Evolutionary conservation across 1,139 yeast species (phyloP).

Genomic region (Torulaspora pretoriensis): DNA sequence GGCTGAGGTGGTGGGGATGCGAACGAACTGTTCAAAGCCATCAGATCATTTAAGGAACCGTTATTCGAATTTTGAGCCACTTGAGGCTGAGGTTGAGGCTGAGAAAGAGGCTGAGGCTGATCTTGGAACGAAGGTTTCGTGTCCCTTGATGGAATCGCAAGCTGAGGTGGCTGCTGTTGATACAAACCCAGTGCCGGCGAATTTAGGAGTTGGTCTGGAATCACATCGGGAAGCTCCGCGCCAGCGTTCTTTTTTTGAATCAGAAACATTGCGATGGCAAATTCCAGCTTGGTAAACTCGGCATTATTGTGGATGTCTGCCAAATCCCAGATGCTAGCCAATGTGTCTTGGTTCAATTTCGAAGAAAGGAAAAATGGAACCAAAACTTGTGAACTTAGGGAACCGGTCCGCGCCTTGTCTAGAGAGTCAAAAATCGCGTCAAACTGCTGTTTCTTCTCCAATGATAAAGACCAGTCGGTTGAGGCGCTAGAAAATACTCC

Average conservation of each 20-base stretch:
- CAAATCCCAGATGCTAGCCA: constrained; percentile 92
- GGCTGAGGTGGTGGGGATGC: constrained; percentile 36
- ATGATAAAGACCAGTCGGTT: constrained; percentile 64
- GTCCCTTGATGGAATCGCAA: constrained; percentile 37
- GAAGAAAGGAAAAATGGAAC: constrained; percentile 89
- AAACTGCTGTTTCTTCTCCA: constrained; percentile 70
- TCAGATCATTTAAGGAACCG: constrained; percentile 65
- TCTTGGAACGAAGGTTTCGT: constrained; percentile 34
- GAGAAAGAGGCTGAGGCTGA: constrained; percentile 25
- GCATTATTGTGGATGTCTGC: constrained; percentile 90
- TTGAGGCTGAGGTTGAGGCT: constrained; percentile 25
- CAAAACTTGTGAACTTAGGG: constrained; percentile 70
- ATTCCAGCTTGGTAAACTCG: constrained; percentile 71
- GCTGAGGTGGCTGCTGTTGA: constrained; percentile 24
- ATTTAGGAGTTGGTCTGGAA: constrained; percentile 51
- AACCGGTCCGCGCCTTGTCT: constrained; percentile 62
- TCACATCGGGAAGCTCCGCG: constrained; percentile 63
- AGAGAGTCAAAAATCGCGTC: constrained; percentile 73
- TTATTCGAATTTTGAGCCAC: constrained; percentile 37
- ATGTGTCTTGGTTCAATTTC: constrained; percentile 73
- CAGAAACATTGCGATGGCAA: constrained; percentile 88
- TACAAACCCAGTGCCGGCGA: constrained; percentile 35
- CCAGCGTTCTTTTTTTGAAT: constrained; percentile 84
- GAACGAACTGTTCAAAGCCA: constrained; percentile 53
- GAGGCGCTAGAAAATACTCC: constrained; percentile 53